Base-by-base conservation (phyloP, 352 stramenopile genomes). In the Peronospora destructor region DNA sequence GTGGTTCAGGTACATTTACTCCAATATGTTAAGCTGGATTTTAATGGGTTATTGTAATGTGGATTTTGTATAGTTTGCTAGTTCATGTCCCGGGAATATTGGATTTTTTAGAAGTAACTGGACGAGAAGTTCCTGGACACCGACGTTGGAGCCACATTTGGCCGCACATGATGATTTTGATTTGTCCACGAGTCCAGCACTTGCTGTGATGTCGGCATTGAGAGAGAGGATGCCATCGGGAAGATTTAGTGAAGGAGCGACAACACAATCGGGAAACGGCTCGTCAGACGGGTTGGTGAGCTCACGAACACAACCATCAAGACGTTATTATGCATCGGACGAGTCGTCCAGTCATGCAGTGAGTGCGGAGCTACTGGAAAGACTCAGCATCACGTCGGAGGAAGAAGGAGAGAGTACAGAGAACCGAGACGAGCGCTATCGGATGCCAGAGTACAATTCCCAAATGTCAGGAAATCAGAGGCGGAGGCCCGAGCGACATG, bases 31-130 rank as follows among this genome's bases (percentile, higher is more conserved):
- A 17, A 40, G 56, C 23, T 12, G 19, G 19, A n/a, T 52, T 43
- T 12, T 53, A 21, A 21, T 21, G 19, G 33, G 45, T 45, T 39
- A 41, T 41, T 47, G 25, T 50, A 21, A 21, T 47, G 17, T 50
- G n/a, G 33, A 3, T 21, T 21, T 21, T 21, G 35, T 45, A 30
- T 42, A 85, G 60, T 83, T 87, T 65, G 71, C 76, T 19, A 85
- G 70, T 26, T 87, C 76, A 17, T 87, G 76, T 53, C 76, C 76
- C 0, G 72, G 65, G 7, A 68, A 87, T 54, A 76, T 87, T 55
- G 71, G 69, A 19, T 85, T 75, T 54, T 61, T 85, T 26, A 60
- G 67, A 21, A 53, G 56, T 28, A 72, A 72, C 13, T 48, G 61
- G 0, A 56, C 66, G 29, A 61, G 67, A 45, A 52, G 52, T 25